These are phyloP conservation scores for Quercus mongolica DNA, from an alignment of 306 rosid genomes.

Conservation along the genomic window DNA sequence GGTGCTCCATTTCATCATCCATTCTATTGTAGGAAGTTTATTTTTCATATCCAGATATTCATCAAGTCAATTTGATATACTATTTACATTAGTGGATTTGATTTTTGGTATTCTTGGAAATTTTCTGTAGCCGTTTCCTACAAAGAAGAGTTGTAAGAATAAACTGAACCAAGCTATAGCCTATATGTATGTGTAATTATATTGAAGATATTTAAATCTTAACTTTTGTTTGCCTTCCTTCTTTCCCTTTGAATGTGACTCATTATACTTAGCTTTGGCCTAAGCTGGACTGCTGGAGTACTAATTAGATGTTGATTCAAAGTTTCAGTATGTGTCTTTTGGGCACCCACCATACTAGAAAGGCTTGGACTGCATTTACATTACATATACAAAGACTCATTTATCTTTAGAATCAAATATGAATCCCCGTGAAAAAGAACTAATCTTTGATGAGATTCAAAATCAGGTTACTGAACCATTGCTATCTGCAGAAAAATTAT, in stretches of 20 bases:
- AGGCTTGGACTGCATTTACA: conserved; percentile 84
- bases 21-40: too few species aligned
- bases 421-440: not conserved
- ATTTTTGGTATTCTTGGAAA: not conserved
- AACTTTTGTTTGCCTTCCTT: not conserved
- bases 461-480: not conserved
- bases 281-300: not conserved
- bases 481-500: not conserved
- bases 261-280: not conserved
- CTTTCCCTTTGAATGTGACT: not conserved
- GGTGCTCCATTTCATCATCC: too few species aligned
- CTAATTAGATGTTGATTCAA: not conserved
- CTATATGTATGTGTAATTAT: too few species aligned
- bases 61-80: too few species aligned
- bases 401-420: not conserved
- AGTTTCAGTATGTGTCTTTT: conserved; percentile 80
- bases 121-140: not conserved
- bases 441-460: not conserved
- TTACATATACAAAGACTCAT: not conserved
- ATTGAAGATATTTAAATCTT: too few species aligned
- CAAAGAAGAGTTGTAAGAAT: not conserved
- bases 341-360: conserved; percentile 94
- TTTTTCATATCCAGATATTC: too few species aligned
- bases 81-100: not conserved
- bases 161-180: too few species aligned